phyloP scores from a whole-genome alignment of 2,329 filamentous ascomycete species.

The Dryadomyces sulphureus region DNA sequence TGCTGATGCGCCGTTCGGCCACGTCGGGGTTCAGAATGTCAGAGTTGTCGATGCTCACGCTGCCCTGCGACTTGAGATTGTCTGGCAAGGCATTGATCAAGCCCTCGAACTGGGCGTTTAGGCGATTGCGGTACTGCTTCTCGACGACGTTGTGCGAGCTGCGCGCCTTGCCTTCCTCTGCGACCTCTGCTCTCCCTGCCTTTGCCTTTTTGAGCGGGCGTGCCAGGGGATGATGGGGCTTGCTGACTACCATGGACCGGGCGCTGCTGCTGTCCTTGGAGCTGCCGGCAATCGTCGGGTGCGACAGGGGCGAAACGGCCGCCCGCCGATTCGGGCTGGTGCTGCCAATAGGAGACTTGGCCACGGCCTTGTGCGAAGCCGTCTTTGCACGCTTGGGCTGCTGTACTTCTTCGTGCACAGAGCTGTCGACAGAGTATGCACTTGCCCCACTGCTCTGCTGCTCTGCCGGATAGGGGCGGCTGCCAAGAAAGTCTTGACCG shows the following conservation, averaged over 20 bases:
- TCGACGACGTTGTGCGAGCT: constrained; percentile 11
- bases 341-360: neutral
- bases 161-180: constrained; percentile 3
- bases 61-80: neutral
- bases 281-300: neutral
- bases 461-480: neutral
- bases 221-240: constrained; percentile 17
- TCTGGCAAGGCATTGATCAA: constrained; percentile 11
- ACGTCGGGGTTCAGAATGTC: constrained; percentile 8
- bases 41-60: neutral
- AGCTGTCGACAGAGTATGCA: neutral
- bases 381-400: neutral
- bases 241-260: neutral
- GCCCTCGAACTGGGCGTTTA: constrained; percentile 11
- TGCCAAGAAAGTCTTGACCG: neutral
- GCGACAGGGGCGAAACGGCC: neutral
- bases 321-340: neutral
- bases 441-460: neutral
- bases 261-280: neutral
- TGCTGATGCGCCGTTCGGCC: constrained; percentile 18
- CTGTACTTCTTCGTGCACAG: neutral
- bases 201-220: constrained; percentile 15
- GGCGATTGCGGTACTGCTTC: constrained; percentile 11
- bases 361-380: neutral
- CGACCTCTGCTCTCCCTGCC: constrained; percentile 12